Conservation (phyloP, 305 asterid genomes). For the Fraxinus angustifolia region DNA sequence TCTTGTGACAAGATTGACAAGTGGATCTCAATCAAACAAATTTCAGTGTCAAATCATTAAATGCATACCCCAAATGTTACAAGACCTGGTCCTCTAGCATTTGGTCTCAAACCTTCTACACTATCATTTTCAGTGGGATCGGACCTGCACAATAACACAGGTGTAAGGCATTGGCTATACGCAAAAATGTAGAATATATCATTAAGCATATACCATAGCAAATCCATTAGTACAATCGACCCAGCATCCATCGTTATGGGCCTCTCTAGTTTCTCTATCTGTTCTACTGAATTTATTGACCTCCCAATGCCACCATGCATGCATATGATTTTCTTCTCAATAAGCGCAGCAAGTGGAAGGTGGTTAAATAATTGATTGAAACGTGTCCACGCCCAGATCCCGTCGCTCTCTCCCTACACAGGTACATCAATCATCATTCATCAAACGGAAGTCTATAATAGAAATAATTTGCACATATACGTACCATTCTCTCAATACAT, state of each 20-base stretch:
- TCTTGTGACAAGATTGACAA: not conserved
- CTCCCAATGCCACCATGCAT: conserved; percentile 99
- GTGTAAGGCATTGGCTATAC: conserved; percentile 4
- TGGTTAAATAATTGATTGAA: conserved; percentile 88
- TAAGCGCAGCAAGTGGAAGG: conserved; percentile 94
- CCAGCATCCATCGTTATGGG: conserved; percentile 99
- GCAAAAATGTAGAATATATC: conserved; percentile 19
- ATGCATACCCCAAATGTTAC: conserved; percentile 3
- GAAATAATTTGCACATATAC: conserved; percentile 15
- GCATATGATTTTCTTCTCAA: conserved; percentile 96
- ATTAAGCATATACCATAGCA: conserved; percentile 73
- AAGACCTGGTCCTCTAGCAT: not conserved
- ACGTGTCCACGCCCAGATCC: conserved; percentile 99
- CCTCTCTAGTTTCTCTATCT: conserved; percentile 96
- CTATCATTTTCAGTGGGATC: conserved; percentile 58
- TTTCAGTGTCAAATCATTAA: not conserved
- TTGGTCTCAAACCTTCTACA: conserved; percentile 32
- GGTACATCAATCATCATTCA: conserved; percentile 21
- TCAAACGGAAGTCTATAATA: conserved; percentile 17
- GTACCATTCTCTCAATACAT: conserved; percentile 8
- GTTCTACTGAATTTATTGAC: conserved; percentile 90
- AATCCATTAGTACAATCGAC: conserved; percentile 89
- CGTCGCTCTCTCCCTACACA: conserved; percentile 93
- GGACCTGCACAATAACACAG: conserved; percentile 57
- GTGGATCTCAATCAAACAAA: not conserved